Evolutionary conservation across 1,139 yeast genomes (phyloP), one percentile per base, ranked within the genome.

Genomic region (Yamadazyma atmosphaerica): DNA sequence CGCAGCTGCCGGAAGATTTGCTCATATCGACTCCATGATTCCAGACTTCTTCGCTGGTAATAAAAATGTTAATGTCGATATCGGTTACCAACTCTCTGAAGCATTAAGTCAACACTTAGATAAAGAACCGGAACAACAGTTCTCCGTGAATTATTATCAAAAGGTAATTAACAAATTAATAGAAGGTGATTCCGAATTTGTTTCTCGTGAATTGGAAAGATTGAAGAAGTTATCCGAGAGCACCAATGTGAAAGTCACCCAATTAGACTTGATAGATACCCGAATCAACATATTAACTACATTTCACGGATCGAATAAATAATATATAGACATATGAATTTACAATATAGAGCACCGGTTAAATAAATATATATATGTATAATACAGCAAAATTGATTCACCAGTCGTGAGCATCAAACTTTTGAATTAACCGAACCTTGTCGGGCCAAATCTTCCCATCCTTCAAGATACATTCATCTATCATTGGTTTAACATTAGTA

Each of bases 401-500:
- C 88, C 89, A 83, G 22, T 66, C 74, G 7, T 80, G 63, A 0
- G 77, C 68, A 39, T 67, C 65, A 43, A 68, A 72, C 53, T 72
- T 77, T 49, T 79, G 81, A 9, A 78, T 82, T 26, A 78, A 68
- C 49, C 96, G 68, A n/a, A 84, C 74, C 41, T 79, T 63, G 11
- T 81, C 81, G 0, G 92, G 86, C 74, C 86, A 83, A 4, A 86
- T 87, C 45, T 75, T 77, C 1, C 88, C 90, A 24, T 77, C 73
- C 11, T 60, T 66, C 23, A 82, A 50, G 26, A 87, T 72, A 21
- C 94, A 83, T 51, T 86, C 83, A 40, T 88, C 85, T 5, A 90
- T 78, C 12, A 92, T 79, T 1, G 86, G 82, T 39, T 72, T 71
- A 14, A 83, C 87, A 53, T 88, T 87, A 37, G 72, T 72, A 8